phyloP scores from a whole-genome alignment of 1,139 yeast genomes.

The Waltiozyma sp. region DNA sequence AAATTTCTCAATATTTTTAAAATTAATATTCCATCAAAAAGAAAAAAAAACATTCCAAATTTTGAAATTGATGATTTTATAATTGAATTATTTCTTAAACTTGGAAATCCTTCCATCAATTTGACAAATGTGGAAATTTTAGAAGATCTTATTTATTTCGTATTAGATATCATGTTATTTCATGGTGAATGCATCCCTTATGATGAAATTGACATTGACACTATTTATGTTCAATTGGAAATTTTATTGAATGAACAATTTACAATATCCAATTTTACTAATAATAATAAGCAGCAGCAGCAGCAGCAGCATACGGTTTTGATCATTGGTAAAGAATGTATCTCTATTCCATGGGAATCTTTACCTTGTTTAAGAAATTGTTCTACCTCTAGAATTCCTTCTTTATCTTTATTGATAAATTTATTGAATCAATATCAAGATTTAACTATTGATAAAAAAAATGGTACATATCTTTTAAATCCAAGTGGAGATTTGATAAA shows the following conservation, averaged over 20 bases:
- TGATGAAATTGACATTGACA: conserved; percentile 53
- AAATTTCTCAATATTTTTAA: conserved; percentile 27
- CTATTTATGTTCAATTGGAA: conserved; percentile 39
- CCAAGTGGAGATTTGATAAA: conserved; percentile 69
- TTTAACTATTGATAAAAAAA: conserved; percentile 17
- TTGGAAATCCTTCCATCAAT: conserved; percentile 29
- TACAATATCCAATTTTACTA: conserved; percentile 9
- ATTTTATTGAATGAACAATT: conserved; percentile 29
- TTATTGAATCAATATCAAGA: conserved; percentile 24
- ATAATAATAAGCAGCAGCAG: conserved; percentile 5
- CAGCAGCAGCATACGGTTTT: conserved; percentile 72
- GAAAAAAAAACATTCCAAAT: conserved; percentile 1
- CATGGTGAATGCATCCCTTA: conserved; percentile 58
- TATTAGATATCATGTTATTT: conserved; percentile 47
- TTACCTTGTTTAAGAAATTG: conserved; percentile 39
- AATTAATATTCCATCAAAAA: conserved; percentile 28
- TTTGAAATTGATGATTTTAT: conserved; percentile 39
- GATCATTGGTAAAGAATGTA: conserved; percentile 54
- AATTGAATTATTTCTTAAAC: conserved; percentile 39
- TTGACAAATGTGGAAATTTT: conserved; percentile 29
- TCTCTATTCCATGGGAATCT: conserved; percentile 83
- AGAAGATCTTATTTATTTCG: conserved; percentile 55
- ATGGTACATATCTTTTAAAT: conserved; percentile 53
- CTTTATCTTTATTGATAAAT: conserved; percentile 37
- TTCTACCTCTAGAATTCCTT: conserved; percentile 71